Percentiles rank a stretch among this genome's conserved stretches.
Conservation (phyloP, 768 basidiomycete species). For the Boletus vinaceobasis region DNA sequence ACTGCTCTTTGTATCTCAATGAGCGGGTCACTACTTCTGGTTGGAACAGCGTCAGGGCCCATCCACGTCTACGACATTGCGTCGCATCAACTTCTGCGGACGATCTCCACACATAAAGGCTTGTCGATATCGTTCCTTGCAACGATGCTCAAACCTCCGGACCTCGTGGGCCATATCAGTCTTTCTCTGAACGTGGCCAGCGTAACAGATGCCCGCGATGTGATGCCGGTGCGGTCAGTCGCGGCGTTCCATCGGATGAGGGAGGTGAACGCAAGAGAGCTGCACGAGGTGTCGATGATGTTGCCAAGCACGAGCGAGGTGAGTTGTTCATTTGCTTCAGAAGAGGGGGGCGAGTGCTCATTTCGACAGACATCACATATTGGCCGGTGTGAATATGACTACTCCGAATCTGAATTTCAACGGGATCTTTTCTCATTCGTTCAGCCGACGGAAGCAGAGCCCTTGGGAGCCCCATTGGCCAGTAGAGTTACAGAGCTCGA, state of each 20-base stretch:
- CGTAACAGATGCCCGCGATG: slow-evolving; percentile 45
- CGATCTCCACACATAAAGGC: slow-evolving; percentile 69
- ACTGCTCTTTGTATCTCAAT: slow-evolving; percentile 73
- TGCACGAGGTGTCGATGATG: slow-evolving; percentile 67
- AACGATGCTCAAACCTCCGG: slow-evolving; percentile 82
- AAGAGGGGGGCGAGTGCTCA: not conserved
- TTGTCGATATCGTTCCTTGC: slow-evolving; percentile 67
- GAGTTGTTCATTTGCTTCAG: not conserved
- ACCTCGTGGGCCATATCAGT: slow-evolving; percentile 78
- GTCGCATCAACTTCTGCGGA: slow-evolving; percentile 86
- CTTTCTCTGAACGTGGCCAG: slow-evolving; percentile 42
- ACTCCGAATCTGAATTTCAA: slow-evolving; percentile 53
- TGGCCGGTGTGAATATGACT: slow-evolving; percentile 31
- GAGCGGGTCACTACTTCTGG: slow-evolving; percentile 74
- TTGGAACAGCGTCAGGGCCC: slow-evolving; percentile 70
- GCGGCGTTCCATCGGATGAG: slow-evolving; percentile 70
- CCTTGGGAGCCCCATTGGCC: slow-evolving; percentile 40
- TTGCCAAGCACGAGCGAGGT: slow-evolving; percentile 49
- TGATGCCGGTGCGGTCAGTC: slow-evolving; percentile 63
- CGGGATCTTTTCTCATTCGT: slow-evolving; percentile 68
- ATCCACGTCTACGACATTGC: slow-evolving; percentile 84
- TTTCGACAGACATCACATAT: slow-evolving; percentile 16
- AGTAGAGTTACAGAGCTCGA: slow-evolving; percentile 67
- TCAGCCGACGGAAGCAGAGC: slow-evolving; percentile 35
- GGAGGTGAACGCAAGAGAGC: slow-evolving; percentile 62